Percentiles rank a stretch among this genome's conserved stretches.
phyloP scores from a whole-genome alignment of 345 rosid species.

The Eucalyptus paniculata region DNA sequence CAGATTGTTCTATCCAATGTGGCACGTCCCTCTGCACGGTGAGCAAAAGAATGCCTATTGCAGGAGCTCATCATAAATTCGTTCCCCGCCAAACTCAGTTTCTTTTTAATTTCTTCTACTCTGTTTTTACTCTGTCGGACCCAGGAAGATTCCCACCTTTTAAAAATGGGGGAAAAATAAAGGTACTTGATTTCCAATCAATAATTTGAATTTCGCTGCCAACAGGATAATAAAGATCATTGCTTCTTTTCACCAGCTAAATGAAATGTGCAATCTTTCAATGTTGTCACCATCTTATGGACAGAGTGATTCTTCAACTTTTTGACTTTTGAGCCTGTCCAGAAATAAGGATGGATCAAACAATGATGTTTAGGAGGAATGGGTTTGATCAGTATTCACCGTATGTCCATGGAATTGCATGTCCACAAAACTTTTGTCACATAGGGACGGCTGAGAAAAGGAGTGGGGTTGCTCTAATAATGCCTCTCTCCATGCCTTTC shows the following conservation, averaged over 20 bases:
- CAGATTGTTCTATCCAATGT: background rate
- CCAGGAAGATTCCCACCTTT: background rate
- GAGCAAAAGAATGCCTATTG: background rate
- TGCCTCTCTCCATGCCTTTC: background rate
- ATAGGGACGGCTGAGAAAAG: background rate
- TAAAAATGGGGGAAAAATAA: background rate
- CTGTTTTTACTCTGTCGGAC: background rate
- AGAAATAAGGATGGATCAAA: background rate
- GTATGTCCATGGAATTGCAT: background rate
- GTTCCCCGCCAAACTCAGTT: background rate
- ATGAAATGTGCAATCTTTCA: background rate
- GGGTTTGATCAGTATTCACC: background rate
- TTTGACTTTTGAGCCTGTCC: background rate
- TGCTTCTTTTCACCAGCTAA: background rate
- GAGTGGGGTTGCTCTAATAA: background rate
- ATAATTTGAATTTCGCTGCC: background rate
- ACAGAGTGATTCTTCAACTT: background rate
- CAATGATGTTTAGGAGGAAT: background rate
- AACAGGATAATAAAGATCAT: background rate
- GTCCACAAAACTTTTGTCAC: background rate
- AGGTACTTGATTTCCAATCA: background rate
- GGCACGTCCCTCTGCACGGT: background rate
- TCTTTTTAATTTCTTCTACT: background rate
- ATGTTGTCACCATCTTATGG: background rate
- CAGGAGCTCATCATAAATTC: background rate